Base-by-base conservation (phyloP, 2,329 filamentous ascomycete species). In the Claviceps paspali region DNA sequence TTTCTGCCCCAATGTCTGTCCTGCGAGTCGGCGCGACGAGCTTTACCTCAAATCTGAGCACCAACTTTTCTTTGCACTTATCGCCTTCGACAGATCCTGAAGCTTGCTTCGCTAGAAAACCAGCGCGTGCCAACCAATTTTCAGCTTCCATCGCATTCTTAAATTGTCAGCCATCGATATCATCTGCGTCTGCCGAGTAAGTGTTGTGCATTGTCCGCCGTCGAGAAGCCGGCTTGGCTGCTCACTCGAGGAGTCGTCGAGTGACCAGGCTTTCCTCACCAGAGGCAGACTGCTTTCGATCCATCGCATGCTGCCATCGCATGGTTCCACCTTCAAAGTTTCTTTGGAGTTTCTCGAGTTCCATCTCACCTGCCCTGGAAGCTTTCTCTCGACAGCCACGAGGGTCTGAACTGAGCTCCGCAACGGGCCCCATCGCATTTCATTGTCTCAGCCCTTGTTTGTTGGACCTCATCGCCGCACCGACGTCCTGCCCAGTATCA, bases 1-100 rank as follows among this genome's bases (percentile, higher is more conserved):
- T 39, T 47, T 47, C 41, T 47, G 45, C 45, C 43, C 37, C 33
- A 40, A 23, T 39, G 38, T 38, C 38, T 39, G 38, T 38, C 38
- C 35, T 30, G 23, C 35, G 29, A 38, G 15, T 22, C 24, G 29
- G 36, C 35, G 33, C 51, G 32, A 45, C 41, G 22, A 46, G 47
- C 40, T 40, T 41, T 39, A 29, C 39, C 33, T 26, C 27, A 30
- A 39, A 31, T 29, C 7, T 29, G 29, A n/a, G n/a, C n/a, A n/a
- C n/a, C n/a, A n/a, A n/a, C n/a, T n/a, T n/a, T n/a, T n/a, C n/a
- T n/a, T n/a, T n/a, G n/a, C n/a, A n/a, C n/a, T n/a, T n/a, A 27
- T 17, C 17, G n/a, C 27, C 27, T 29, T 9, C 27, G 10, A 29
- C 27, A 17, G 10, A 35, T 35, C 35, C 39, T 33, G 35, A 33